These are phyloP conservation scores for Pyrenochaeta sp. DNA, from an alignment of 2,329 filamentous ascomycete species.

Conservation along the genomic window DNA sequence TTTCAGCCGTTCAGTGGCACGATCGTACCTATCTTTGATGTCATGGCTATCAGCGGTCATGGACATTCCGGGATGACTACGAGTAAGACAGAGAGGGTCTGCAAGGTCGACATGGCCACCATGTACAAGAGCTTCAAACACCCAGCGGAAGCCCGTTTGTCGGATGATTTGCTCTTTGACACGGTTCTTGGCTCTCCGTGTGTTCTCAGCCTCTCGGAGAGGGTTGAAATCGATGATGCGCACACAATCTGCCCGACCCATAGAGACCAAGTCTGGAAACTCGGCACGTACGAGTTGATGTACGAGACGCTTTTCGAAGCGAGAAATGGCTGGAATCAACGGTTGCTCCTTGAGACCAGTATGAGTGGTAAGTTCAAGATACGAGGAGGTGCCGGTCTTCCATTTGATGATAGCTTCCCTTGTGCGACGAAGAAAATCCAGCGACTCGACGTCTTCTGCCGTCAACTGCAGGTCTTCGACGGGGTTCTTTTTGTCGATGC, in stretches of 20 bases:
- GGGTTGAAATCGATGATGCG: conserved; percentile 54
- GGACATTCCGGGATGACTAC: conserved; percentile 42
- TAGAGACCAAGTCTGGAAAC: conserved; percentile 59
- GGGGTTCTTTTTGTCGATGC: conserved; percentile 49
- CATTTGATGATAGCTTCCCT: conserved; percentile 58
- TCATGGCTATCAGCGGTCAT: conserved; percentile 47
- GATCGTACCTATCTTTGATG: conserved; percentile 49
- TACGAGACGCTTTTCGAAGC: conserved; percentile 71
- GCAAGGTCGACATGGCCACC: conserved; percentile 47
- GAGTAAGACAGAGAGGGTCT: conserved; percentile 48
- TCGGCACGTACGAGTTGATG: conserved; percentile 72
- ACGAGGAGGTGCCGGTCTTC: conserved; percentile 38
- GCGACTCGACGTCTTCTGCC: conserved; percentile 60
- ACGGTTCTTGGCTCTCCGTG: conserved; percentile 46
- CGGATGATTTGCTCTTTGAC: conserved; percentile 51
- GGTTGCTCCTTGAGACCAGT: conserved; percentile 34
- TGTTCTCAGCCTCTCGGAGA: conserved; percentile 54
- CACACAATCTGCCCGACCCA: conserved; percentile 54
- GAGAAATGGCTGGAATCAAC: conserved; percentile 28
- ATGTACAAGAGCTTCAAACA: conserved; percentile 57
- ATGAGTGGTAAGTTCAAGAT: conserved; percentile 40
- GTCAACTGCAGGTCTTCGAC: conserved; percentile 59
- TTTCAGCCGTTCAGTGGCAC: conserved; percentile 54
- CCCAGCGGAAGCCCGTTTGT: conserved; percentile 60
- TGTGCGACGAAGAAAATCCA: conserved; percentile 60